phyloP scores from a whole-genome alignment of 495 filamentous ascomycete species.

The Xanthoparmelia taractica region DNA sequence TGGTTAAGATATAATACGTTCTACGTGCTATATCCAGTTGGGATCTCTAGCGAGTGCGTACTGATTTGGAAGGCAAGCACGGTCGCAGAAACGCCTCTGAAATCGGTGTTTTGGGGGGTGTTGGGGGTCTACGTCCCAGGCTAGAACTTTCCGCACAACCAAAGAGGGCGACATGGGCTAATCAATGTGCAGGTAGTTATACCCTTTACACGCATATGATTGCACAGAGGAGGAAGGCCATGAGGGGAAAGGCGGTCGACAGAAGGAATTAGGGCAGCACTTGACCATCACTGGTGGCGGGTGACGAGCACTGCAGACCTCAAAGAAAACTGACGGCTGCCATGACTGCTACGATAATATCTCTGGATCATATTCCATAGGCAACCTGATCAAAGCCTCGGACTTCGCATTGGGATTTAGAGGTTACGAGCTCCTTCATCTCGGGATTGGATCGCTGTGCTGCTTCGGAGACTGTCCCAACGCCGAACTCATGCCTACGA shows the following conservation, averaged over 20 bases:
- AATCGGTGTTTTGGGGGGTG: constrained; percentile 51
- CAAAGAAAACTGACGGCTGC: neutral
- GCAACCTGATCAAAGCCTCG: neutral
- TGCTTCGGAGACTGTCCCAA: neutral
- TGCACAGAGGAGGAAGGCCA: constrained; percentile 69
- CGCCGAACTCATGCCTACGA: neutral
- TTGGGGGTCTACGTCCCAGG: constrained; percentile 78
- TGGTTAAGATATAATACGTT: constrained; percentile 95
- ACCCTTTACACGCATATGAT: constrained; percentile 94
- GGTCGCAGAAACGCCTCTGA: constrained; percentile 45
- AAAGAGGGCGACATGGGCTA: constrained; percentile 13
- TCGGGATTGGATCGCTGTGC: neutral
- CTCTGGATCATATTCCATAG: neutral
- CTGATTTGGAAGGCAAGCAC: constrained; percentile 60
- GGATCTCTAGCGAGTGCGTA: constrained; percentile 76
- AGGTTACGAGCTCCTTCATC: neutral
- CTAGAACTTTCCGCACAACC: constrained; percentile 35
- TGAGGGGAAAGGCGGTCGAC: constrained; percentile 44
- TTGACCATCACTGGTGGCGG: neutral
- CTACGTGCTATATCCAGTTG: constrained; percentile 83
- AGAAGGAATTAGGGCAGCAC: constrained; percentile 10
- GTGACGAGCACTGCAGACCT: neutral
- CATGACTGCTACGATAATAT: neutral
- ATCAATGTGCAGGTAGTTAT: constrained; percentile 57
- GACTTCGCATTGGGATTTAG: neutral